Percentiles rank a stretch among this genome's conserved stretches.
phyloP scores from a whole-genome alignment of 192 early-diverging fungal genomes.

The Linnemannia elongata region DNA sequence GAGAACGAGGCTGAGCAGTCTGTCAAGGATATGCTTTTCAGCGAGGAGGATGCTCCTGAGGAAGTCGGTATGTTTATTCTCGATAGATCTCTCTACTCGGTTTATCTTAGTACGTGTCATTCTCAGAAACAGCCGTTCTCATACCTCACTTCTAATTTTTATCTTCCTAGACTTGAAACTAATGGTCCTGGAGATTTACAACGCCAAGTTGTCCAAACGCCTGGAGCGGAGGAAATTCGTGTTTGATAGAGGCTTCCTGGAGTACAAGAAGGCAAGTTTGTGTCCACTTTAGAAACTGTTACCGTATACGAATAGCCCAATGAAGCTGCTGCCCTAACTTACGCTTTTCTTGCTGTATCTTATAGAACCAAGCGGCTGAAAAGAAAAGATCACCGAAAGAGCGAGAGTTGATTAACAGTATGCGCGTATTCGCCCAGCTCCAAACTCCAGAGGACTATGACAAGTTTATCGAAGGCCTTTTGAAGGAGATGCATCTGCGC shows the following conservation, averaged over 20 bases:
- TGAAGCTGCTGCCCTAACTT: neutral
- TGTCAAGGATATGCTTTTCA: constrained; percentile 96
- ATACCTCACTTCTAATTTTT: neutral
- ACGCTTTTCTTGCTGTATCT: neutral
- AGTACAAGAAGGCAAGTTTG: constrained; percentile 79
- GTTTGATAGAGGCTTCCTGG: constrained; percentile 89
- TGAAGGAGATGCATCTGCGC: constrained; percentile 82
- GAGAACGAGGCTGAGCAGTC: constrained; percentile 95
- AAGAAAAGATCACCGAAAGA: constrained; percentile 91
- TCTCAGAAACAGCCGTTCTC: neutral
- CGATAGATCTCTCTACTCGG: neutral
- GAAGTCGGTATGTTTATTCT: constrained; percentile 74
- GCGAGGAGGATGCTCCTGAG: constrained; percentile 86
- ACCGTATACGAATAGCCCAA: no score
- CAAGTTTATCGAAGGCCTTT: constrained; percentile 77
- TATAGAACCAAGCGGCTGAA: constrained; percentile 75
- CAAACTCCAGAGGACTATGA: constrained; percentile 89
- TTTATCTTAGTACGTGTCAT: neutral
- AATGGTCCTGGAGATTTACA: constrained; percentile 94
- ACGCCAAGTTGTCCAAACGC: constrained; percentile 85
- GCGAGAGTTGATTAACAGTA: constrained; percentile 82
- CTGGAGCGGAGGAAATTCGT: constrained; percentile 89
- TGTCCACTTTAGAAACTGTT: neutral
- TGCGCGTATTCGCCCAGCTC: constrained; percentile 90
- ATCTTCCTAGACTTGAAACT: constrained; percentile 80